Base-by-base conservation (phyloP, 2,329 filamentous ascomycete species). In the Cladosporium austrohemisphaericum region DNA sequence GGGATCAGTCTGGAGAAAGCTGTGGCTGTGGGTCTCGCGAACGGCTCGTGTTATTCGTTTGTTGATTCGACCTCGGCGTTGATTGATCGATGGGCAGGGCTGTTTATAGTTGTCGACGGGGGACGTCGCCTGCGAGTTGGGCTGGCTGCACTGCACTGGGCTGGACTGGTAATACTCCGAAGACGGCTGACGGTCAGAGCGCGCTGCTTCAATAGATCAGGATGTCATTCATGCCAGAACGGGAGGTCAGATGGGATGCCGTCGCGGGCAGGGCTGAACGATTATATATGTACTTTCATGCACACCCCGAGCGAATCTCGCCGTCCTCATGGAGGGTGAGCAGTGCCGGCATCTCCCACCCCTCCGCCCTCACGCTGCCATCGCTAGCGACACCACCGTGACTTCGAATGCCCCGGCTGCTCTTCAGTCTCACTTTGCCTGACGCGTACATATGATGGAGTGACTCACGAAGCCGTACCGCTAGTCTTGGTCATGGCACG, bases 401-500 rank as follows among this genome's bases (percentile, higher is more conserved):
- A 26, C 10, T 35, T 13, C 31, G 23, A n/a, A 11, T 38, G 33
- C n/a, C 33, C 44, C 44, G 44, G 33, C 33, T 47, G 44, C 33
- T n/a, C 44, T 47, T 37, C 44, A 47, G 44, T 47, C 44, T 47
- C 44, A 47, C 44, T 38, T n/a, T 47, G 25, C 44, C 33, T 47
- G 44, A 47, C 44, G 44, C 44, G 44, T 47, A 47, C 44, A 47
- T 47, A 31, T 47, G 44, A 47, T 47, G 33, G 25, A 47, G 44
- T 47, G 44, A 47, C 44, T 47, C 44, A 47, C 35, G 44, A 31
- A 37, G 11, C 32, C 44, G 44, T 47, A 47, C 44, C 44, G 29
- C 32, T 33, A 44, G 41, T 11, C 43, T 45, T 31, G 13, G 26
- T 7, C 25, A 47, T 31, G 33, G 44, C 44, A 38, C 25, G 32